phyloP scores from a whole-genome alignment of 441 rosid genomes.

The Gossypium laxum region DNA sequence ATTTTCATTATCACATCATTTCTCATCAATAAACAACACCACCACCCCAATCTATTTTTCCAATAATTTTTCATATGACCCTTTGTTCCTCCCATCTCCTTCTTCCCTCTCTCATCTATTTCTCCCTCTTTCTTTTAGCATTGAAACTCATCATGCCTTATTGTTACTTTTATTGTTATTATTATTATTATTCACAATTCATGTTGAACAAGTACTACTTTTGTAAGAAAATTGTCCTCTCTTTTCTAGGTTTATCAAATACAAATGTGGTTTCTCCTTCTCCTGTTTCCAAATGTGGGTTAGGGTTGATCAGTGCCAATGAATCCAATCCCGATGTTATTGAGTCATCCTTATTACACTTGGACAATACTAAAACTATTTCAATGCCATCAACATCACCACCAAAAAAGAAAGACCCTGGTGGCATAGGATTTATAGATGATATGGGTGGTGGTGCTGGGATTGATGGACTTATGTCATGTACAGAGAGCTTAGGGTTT shows the following conservation, averaged over 20 bases:
- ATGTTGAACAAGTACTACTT: slow-evolving; percentile 35
- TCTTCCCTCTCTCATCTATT: background rate
- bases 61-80: background rate
- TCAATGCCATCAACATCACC: background rate
- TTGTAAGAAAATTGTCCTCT: slow-evolving; percentile 43
- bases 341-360: slow-evolving; percentile 15
- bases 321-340: slow-evolving; percentile 26
- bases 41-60: background rate
- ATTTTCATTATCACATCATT: background rate
- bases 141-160: background rate
- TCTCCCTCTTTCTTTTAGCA: background rate
- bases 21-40: background rate
- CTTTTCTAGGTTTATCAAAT: slow-evolving; percentile 18
- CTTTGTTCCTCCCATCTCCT: background rate
- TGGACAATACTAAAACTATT: background rate
- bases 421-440: slow-evolving; percentile 34
- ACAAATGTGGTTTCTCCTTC: background rate
- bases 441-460: slow-evolving; percentile 45
- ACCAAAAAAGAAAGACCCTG: slow-evolving; percentile 24
- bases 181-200: background rate
- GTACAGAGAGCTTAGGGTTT: slow-evolving; percentile 77
- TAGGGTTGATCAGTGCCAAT: slow-evolving; percentile 26
- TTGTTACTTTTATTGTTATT: background rate
- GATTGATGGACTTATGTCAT: slow-evolving; percentile 51
- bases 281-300: slow-evolving; percentile 20